A percentile compares a stretch with the other conserved stretches of the same genome.
Conservation (phyloP, 2,329 filamentous ascomycete species). For the Trichoderma sp. region DNA sequence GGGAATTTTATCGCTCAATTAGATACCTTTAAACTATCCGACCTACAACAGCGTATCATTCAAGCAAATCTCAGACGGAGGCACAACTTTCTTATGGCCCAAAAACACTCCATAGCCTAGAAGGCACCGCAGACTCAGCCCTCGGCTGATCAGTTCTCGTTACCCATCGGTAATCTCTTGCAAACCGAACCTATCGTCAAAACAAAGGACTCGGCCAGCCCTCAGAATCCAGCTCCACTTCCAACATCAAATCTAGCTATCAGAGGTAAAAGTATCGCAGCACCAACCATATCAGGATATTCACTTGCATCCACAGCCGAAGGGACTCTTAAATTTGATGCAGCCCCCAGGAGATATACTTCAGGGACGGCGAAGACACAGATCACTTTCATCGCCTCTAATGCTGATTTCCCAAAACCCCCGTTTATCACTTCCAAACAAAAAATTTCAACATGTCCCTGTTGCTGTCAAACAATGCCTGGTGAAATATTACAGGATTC, state of each 20-base stretch:
- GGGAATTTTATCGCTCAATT: neutral
- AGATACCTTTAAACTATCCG: neutral
- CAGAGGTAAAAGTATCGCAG: neutral
- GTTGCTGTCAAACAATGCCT: conserved; percentile 25
- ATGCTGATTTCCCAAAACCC: neutral
- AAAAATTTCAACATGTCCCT: conserved; percentile 20
- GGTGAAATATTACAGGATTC: neutral
- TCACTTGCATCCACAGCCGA: neutral
- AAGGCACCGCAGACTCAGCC: neutral
- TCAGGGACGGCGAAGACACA: neutral
- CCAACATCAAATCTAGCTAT: neutral
- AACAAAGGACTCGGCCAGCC: neutral
- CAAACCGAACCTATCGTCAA: neutral
- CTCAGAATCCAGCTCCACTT: neutral
- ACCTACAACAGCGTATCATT: neutral
- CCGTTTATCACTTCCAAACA: neutral
- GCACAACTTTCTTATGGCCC: neutral
- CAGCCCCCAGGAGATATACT: neutral
- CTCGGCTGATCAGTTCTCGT: neutral
- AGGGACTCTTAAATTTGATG: neutral
- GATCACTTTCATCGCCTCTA: neutral
- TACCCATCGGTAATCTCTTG: neutral
- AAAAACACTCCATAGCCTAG: neutral
- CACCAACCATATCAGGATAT: neutral
- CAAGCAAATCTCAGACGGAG: neutral